Conservation (phyloP, 495 filamentous ascomycete species). For the Podospora sp. region DNA sequence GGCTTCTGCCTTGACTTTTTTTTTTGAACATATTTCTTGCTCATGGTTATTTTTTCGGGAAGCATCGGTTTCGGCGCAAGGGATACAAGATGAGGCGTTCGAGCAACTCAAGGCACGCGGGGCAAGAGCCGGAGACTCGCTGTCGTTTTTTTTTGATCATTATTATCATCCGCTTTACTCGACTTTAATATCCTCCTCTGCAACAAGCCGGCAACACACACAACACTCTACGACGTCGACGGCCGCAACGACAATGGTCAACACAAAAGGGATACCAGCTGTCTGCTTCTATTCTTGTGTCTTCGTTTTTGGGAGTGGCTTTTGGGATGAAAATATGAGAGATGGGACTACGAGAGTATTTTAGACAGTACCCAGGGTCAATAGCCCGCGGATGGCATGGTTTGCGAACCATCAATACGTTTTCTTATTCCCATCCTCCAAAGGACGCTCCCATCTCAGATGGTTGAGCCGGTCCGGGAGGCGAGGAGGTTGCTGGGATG, state of each 20-base stretch:
- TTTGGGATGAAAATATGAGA: conserved; percentile 25
- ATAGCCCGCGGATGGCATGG: conserved; percentile 27
- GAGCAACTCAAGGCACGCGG: conserved; percentile 2
- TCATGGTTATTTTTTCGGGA: conserved; percentile 11
- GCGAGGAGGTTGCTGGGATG: neutral
- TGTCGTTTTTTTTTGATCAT: neutral
- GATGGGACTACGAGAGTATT: conserved; percentile 24
- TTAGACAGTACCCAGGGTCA: conserved; percentile 38
- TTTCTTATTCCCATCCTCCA: conserved; percentile 14
- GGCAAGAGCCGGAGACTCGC: conserved; percentile 9
- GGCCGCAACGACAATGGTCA: neutral
- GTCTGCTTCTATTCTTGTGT: conserved; percentile 5
- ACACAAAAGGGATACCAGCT: neutral
- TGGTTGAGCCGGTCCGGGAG: neutral
- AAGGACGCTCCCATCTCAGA: neutral
- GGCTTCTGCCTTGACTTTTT: conserved; percentile 2
- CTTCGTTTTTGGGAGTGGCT: conserved; percentile 15
- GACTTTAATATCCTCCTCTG: conserved; percentile 17
- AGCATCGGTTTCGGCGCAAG: conserved; percentile 21
- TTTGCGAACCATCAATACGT: conserved; percentile 12
- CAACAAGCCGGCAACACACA: neutral
- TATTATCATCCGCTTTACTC: conserved; percentile 11
- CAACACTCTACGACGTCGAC: neutral
- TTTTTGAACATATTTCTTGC: conserved; percentile 19
- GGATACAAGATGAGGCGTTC: conserved; percentile 21